A percentile compares a stretch with the other conserved stretches of the same genome.
Conservation (phyloP, 768 basidiomycete species). For the Mycena sanguinolenta region DNA sequence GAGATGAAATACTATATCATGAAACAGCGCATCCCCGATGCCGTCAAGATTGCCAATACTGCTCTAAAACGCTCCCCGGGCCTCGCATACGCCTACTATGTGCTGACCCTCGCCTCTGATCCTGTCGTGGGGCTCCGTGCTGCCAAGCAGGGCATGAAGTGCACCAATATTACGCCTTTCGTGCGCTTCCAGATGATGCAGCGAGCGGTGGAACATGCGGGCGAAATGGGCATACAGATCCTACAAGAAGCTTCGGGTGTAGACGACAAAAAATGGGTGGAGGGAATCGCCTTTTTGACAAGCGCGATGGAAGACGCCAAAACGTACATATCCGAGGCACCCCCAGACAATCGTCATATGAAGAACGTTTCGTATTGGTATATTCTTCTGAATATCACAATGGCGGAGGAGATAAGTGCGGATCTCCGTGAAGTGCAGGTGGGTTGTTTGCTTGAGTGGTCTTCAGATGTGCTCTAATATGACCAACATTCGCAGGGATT, state of each 20-base stretch:
- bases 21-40: conserved; percentile 61
- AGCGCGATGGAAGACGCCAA: conserved; percentile 74
- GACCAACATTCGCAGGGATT: conserved; percentile 43
- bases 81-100: conserved; percentile 76
- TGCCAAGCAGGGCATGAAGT: conserved; percentile 76
- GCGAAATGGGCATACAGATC: conserved; percentile 64
- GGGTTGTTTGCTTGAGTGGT: conserved; percentile 14
- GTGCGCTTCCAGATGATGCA: conserved; percentile 69
- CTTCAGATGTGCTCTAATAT: not conserved
- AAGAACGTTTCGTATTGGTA: conserved; percentile 72
- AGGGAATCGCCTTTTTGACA: conserved; percentile 71
- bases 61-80: conserved; percentile 68
- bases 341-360: conserved; percentile 74
- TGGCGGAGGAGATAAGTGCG: conserved; percentile 63
- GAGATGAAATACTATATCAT: conserved; percentile 73
- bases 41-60: conserved; percentile 60
- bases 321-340: conserved; percentile 65
- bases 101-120: conserved; percentile 64
- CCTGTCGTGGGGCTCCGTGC: conserved; percentile 66
- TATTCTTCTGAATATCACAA: conserved; percentile 64
- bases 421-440: conserved; percentile 69
- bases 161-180: conserved; percentile 66
- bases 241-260: conserved; percentile 58
- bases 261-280: conserved; percentile 64
- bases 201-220: conserved; percentile 73